Percentiles rank a stretch among this genome's conserved stretches.
Conservation (phyloP, 2,329 filamentous ascomycete species). For the Fonsecaea multimorphosa region DNA sequence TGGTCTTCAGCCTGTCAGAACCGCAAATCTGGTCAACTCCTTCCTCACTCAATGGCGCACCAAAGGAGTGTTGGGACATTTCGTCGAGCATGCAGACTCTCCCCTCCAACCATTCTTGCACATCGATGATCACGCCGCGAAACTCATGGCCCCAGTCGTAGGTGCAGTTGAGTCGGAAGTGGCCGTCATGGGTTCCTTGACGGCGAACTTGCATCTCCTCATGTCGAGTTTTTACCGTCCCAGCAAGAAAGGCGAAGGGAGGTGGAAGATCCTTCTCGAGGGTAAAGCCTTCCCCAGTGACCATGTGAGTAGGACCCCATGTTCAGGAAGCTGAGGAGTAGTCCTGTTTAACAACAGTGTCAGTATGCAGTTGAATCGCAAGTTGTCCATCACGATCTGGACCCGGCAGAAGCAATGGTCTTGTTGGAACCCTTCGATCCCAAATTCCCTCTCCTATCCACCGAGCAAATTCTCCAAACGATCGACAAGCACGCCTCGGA, state of each 20-base stretch:
- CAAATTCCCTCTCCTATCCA: constrained; percentile 66
- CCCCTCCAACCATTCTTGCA: constrained; percentile 76
- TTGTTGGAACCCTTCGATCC: constrained; percentile 68
- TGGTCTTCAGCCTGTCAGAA: constrained; percentile 77
- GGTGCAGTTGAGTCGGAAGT: constrained; percentile 76
- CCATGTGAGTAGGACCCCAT: constrained; percentile 60
- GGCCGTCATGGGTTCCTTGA: constrained; percentile 87
- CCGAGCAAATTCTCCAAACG: constrained; percentile 70
- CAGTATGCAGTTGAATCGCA: constrained; percentile 86
- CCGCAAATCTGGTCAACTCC: constrained; percentile 68
- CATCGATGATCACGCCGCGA: constrained; percentile 75
- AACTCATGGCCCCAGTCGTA: constrained; percentile 73
- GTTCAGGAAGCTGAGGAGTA: not conserved
- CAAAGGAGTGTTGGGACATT: constrained; percentile 85
- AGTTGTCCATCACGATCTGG: constrained; percentile 71
- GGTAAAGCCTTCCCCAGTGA: constrained; percentile 90
- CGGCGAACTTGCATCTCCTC: constrained; percentile 78
- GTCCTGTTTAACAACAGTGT: not conserved
- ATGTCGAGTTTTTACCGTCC: constrained; percentile 85
- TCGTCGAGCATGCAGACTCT: constrained; percentile 70
- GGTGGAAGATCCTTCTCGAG: constrained; percentile 84
- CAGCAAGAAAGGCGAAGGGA: constrained; percentile 54
- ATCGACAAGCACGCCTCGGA: constrained; percentile 77
- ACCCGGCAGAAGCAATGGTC: constrained; percentile 72
- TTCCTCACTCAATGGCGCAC: constrained; percentile 85